phyloP scores from a whole-genome alignment of 192 early-diverging fungal species.

The Radiomyces spectabilis region DNA sequence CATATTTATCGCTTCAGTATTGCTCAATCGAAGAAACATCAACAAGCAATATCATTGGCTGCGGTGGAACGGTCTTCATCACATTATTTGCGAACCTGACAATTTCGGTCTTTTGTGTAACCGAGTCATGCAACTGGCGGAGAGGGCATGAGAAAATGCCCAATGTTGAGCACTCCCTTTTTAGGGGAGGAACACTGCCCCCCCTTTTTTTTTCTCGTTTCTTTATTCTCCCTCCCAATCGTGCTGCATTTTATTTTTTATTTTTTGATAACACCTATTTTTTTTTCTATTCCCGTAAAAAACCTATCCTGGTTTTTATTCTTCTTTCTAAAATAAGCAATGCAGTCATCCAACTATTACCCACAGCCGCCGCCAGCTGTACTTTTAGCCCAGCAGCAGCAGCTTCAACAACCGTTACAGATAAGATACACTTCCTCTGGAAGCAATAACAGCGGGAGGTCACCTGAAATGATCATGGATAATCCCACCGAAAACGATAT shows the following conservation, averaged over 20 bases:
- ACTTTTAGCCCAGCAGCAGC: not conserved
- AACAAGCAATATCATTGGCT: too few species aligned
- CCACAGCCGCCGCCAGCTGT: not conserved
- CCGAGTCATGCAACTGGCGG: too few species aligned
- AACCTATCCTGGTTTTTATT: not conserved
- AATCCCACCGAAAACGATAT: conserved; percentile 51
- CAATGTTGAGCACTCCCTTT: too few species aligned
- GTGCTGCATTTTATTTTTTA: not conserved
- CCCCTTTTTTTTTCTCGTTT: not conserved
- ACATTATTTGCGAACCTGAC: too few species aligned
- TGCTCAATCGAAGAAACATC: too few species aligned
- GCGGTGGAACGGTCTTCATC: too few species aligned
- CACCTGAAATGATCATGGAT: too few species aligned
- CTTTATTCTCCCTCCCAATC: not conserved
- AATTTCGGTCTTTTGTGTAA: too few species aligned
- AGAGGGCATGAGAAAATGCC: too few species aligned
- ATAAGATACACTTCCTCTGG: not conserved
- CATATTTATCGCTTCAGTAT: too few species aligned
- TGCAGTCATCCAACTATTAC: not conserved
- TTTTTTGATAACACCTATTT: not conserved
- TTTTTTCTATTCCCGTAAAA: not conserved
- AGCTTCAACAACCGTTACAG: not conserved
- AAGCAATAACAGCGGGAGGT: too few species aligned
- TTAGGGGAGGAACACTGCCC: too few species aligned
- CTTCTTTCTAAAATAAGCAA: not conserved